These are phyloP conservation scores for Pisolithus marmoratus DNA, from an alignment of 768 basidiomycete genomes.

Conservation along the genomic window DNA sequence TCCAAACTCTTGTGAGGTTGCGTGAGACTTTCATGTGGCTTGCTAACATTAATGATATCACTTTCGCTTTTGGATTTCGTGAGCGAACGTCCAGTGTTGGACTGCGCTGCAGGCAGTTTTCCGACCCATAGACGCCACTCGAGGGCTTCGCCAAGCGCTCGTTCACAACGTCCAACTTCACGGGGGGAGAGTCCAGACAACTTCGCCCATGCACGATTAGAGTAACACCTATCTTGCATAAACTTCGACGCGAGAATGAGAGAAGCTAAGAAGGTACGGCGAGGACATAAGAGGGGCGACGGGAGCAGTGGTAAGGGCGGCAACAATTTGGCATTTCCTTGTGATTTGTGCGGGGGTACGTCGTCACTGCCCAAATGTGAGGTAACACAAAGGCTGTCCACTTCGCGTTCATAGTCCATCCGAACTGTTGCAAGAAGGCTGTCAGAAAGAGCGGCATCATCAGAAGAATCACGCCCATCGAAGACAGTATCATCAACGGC, in stretches of 20 bases:
- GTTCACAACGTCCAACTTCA: slow-evolving; percentile 87
- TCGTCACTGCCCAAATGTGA: slow-evolving; percentile 10
- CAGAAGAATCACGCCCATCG: slow-evolving; percentile 5
- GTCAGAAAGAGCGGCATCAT: slow-evolving; percentile 11
- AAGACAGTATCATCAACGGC: slow-evolving; percentile 32
- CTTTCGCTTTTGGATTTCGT: slow-evolving; percentile 49
- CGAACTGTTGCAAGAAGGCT: slow-evolving; percentile 41
- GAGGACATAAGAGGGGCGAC: slow-evolving; percentile 80
- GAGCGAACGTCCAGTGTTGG: slow-evolving; percentile 34
- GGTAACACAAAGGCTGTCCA: slow-evolving; percentile 9
- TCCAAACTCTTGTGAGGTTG: slow-evolving; percentile 4
- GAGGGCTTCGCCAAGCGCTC: slow-evolving; percentile 78
- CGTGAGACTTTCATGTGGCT: neutral
- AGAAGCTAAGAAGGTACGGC: slow-evolving; percentile 82
- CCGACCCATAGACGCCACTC: slow-evolving; percentile 94
- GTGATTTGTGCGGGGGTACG: slow-evolving; percentile 7
- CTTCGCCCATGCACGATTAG: slow-evolving; percentile 92
- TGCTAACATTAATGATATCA: slow-evolving; percentile 19
- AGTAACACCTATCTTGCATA: slow-evolving; percentile 89
- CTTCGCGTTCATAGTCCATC: slow-evolving; percentile 25
- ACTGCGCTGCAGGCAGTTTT: slow-evolving; percentile 43
- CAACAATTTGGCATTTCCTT: slow-evolving; percentile 15
- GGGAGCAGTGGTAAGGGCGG: slow-evolving; percentile 46
- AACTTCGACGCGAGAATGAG: slow-evolving; percentile 90
- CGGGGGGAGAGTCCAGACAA: slow-evolving; percentile 80